Percentiles rank a stretch among this genome's conserved stretches.
Evolutionary conservation across 2,329 filamentous ascomycete species (phyloP).

Genomic region (Ascochyta rabiei): DNA sequence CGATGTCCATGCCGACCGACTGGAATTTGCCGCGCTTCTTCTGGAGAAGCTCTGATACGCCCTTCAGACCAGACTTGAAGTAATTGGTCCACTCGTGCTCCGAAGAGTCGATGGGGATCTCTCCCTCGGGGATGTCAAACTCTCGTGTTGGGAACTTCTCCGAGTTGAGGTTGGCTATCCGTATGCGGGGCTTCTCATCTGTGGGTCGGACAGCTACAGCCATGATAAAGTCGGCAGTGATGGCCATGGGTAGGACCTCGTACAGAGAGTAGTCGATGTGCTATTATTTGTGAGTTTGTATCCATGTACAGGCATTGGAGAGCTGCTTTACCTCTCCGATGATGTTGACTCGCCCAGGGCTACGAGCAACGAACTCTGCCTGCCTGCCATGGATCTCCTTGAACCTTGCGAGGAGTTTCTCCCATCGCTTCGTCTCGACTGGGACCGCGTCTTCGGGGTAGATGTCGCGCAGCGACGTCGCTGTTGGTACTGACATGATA

Average conservation of each 20-base stretch:
- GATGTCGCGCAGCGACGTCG: slow-evolving; percentile 76
- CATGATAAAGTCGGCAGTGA: slow-evolving; percentile 87
- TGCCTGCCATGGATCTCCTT: slow-evolving; percentile 69
- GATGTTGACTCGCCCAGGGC: slow-evolving; percentile 94
- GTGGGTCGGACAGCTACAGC: slow-evolving; percentile 69
- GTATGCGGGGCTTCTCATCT: slow-evolving; percentile 65
- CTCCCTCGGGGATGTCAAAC: slow-evolving; percentile 70
- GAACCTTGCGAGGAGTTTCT: slow-evolving; percentile 73
- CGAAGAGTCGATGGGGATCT: slow-evolving; percentile 75
- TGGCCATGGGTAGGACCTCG: slow-evolving; percentile 93
- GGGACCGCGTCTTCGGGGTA: slow-evolving; percentile 77
- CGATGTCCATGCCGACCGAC: slow-evolving; percentile 80
- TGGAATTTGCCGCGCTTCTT: slow-evolving; percentile 69
- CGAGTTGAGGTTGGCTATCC: slow-evolving; percentile 78
- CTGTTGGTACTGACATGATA: slow-evolving; percentile 69
- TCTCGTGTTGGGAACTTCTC: slow-evolving; percentile 76
- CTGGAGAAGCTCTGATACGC: slow-evolving; percentile 77
- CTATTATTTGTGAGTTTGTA: slow-evolving; percentile 42
- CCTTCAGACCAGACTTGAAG: slow-evolving; percentile 89
- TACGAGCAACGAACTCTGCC: slow-evolving; percentile 83
- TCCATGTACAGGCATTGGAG: not conserved
- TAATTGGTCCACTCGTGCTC: slow-evolving; percentile 97
- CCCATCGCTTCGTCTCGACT: slow-evolving; percentile 76
- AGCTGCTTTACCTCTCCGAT: slow-evolving; percentile 73
- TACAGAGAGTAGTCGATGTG: slow-evolving; percentile 99